Conservation (phyloP, 148 eudicot genomes). For the Diospyros kaki region DNA sequence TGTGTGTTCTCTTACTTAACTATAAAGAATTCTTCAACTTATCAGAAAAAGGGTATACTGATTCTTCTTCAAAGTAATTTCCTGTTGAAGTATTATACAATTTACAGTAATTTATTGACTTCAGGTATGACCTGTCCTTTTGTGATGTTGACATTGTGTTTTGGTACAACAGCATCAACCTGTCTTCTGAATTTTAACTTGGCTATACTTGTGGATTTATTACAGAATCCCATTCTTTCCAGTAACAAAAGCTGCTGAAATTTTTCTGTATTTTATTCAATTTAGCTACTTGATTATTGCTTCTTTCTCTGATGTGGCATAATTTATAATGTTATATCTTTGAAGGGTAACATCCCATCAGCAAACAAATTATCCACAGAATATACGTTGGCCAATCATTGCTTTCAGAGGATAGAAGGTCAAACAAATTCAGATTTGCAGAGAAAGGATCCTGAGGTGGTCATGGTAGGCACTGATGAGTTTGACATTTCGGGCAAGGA, state of each 20-base stretch:
- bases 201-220: neutral
- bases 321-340: constrained; percentile 4
- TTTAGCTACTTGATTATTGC: neutral
- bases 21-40: too few species aligned
- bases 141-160: neutral
- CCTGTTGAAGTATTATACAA: neutral
- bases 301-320: neutral
- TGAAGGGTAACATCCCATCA: constrained; percentile 35
- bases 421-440: constrained; percentile 25
- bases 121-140: neutral
- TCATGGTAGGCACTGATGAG: constrained; percentile 23
- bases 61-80: constrained; percentile 7
- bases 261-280: too few species aligned
- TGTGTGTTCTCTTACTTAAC: neutral
- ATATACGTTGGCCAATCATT: constrained; percentile 18
- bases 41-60: too few species aligned
- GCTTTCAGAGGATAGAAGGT: constrained; percentile 25
- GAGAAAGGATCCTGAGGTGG: constrained; percentile 20
- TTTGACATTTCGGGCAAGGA: constrained; percentile 23
- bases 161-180: neutral
- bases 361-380: constrained; percentile 30
- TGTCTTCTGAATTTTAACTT: neutral
- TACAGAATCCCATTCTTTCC: neutral
- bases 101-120: neutral
- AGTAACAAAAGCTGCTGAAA: neutral